Conservation (phyloP, 169 alveolate genomes). For the Cytauxzoon felis region DNA sequence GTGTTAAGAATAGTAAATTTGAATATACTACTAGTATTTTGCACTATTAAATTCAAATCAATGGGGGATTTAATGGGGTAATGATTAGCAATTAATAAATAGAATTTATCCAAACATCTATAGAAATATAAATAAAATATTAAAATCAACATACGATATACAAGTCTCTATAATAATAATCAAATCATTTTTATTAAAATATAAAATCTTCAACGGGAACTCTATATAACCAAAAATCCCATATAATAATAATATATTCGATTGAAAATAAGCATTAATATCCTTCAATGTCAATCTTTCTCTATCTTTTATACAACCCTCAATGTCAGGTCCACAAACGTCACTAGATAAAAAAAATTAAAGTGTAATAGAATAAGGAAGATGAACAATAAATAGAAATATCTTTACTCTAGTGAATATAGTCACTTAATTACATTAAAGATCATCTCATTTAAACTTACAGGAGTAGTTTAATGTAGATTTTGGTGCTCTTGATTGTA, state of each 20-base stretch:
- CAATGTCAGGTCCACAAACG: not conserved
- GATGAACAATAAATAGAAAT: not conserved
- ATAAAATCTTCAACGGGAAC: conserved; percentile 19
- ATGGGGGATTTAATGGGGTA: conserved; percentile 36
- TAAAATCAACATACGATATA: not conserved
- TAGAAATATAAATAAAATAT: not conserved
- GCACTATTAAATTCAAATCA: too few relatives aligned
- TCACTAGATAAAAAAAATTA: not conserved
- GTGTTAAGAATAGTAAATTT: too few relatives aligned
- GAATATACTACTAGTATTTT: too few relatives aligned
- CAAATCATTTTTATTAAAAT: not conserved
- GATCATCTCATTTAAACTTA: not conserved
- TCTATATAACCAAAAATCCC: conserved; percentile 50
- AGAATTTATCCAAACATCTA: conserved; percentile 30
- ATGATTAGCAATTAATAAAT: conserved; percentile 14
- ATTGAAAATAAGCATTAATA: conserved; percentile 15
- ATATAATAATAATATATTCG: conserved; percentile 18
- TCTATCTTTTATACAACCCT: not conserved
- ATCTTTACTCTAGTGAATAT: not conserved
- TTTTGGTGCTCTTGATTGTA: too few relatives aligned
- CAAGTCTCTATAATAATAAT: conserved; percentile 8
- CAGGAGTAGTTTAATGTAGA: not conserved
- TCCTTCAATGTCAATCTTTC: not conserved
- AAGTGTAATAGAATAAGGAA: not conserved
- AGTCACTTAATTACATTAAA: not conserved